Conservation (phyloP, 2,329 filamentous ascomycete species). For the Diplodia scrobiculata region DNA sequence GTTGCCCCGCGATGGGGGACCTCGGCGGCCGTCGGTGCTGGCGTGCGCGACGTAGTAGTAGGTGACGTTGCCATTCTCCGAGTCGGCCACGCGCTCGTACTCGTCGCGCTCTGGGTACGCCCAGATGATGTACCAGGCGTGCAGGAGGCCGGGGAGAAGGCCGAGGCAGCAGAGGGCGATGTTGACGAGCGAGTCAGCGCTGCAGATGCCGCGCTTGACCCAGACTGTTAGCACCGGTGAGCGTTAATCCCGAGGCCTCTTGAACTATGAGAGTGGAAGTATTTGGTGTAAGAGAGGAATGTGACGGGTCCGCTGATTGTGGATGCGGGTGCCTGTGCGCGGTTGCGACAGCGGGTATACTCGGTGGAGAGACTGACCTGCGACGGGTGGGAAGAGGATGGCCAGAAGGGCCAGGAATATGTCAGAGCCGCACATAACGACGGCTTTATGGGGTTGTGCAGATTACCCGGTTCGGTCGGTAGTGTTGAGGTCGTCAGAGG, state of each 20-base stretch:
- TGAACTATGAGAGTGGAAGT: slow-evolving; percentile 6
- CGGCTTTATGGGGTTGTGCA: neutral
- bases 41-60: slow-evolving; percentile 68
- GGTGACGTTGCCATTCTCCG: slow-evolving; percentile 60
- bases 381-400: slow-evolving; percentile 62
- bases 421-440: slow-evolving; percentile 60
- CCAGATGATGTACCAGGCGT: slow-evolving; percentile 97
- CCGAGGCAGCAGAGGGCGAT: slow-evolving; percentile 72
- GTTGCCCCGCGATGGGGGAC: neutral
- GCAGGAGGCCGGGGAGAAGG: slow-evolving; percentile 78
- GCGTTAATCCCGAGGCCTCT: slow-evolving; percentile 12
- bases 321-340: slow-evolving; percentile 23
- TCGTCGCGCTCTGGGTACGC: slow-evolving; percentile 79
- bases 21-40: slow-evolving; percentile 31
- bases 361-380: slow-evolving; percentile 49
- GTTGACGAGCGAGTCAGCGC: slow-evolving; percentile 91
- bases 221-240: slow-evolving; percentile 65
- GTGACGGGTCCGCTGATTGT: slow-evolving; percentile 13
- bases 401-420: slow-evolving; percentile 63
- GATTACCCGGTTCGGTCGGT: neutral
- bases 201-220: slow-evolving; percentile 94
- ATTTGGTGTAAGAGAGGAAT: neutral
- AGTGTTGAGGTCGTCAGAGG: slow-evolving; percentile 3
- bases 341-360: slow-evolving; percentile 32
- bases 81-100: slow-evolving; percentile 65